Base-by-base conservation (phyloP, 805 yeast species). In the Wickerhamiella musiphila region DNA sequence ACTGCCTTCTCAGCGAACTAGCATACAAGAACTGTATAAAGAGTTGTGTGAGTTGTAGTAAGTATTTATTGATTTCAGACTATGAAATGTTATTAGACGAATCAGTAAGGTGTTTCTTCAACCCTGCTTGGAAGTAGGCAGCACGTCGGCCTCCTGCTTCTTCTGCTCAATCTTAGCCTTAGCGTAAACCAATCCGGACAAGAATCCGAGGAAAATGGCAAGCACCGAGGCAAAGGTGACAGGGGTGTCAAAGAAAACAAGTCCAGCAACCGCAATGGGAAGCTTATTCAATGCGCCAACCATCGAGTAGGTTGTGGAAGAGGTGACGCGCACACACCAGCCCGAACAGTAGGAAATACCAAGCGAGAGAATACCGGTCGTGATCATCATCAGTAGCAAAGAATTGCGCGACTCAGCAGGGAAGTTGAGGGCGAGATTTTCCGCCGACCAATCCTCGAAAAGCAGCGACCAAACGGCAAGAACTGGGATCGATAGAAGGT, bases 281-380 rank as follows among this genome's bases (percentile, higher is more conserved):
- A 90, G 73, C 63, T 90, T 90, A 72, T 90, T 90, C 58, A 90
- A 70, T 34, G 98, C 98, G 57, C 98, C 98, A 37, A 90, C 96
- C 98, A 90, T 90, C 34, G 94, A 82, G 65, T 90, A 90, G 35
- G 98, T 90, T 35, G 98, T 90, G 18, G 96, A 84, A 15, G 95
- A 82, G 27, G 98, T 90, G 42, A 90, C 96, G 64, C 98, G 81
- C 44, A 90, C 93, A 70, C 98, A 90, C 98, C 98, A 90, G 40
- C 95, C 98, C 9, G 96, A 83, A 60, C 94, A 82, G 70, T 90
- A 90, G 28, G 96, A 86, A 55, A 90, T 90, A 63, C 93, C 95
- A 33, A 90, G 93, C 20, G 95, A 77, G 28, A 93, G 76, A 46
- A 79, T 70, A 58, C 98, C 98, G 23, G 94, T 81, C 52, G 86